A percentile compares a stretch with the other conserved stretches of the same genome.
Conservation (phyloP, 768 basidiomycete genomes). For the Pluteus cervinus region DNA sequence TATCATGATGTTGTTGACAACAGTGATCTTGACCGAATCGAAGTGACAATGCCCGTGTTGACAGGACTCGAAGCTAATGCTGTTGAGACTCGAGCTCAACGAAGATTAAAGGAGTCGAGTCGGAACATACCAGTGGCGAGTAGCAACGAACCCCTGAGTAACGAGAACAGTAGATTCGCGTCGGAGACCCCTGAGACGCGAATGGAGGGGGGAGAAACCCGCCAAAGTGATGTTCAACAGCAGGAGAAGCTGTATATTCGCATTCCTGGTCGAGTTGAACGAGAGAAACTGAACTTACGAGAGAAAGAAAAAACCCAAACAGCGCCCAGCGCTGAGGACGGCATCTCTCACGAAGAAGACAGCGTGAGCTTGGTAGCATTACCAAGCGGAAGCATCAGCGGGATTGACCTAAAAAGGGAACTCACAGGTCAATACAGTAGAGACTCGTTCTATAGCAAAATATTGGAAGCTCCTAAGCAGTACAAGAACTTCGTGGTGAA, state of each 20-base stretch:
- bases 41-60: background rate
- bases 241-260: slow-evolving; percentile 5
- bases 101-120: background rate
- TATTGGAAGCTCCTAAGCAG: slow-evolving; percentile 10
- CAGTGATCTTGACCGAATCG: background rate
- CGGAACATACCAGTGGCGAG: background rate
- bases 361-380: slow-evolving; percentile 28
- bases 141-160: background rate
- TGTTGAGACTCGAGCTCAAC: background rate
- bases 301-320: no score
- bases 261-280: no score
- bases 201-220: no score
- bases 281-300: no score
- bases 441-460: slow-evolving; percentile 13
- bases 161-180: no score
- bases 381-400: slow-evolving; percentile 23
- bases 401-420: slow-evolving; percentile 4
- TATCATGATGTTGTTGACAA: slow-evolving; percentile 12
- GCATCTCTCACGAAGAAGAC: no score
- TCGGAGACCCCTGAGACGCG: no score
- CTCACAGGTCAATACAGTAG: slow-evolving; percentile 8
- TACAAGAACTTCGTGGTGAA: slow-evolving; percentile 15
- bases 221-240: no score
- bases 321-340: no score
- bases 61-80: background rate